Conservation (phyloP, 2,329 filamentous ascomycete species). For the Pseudocercospora macadamiae region DNA sequence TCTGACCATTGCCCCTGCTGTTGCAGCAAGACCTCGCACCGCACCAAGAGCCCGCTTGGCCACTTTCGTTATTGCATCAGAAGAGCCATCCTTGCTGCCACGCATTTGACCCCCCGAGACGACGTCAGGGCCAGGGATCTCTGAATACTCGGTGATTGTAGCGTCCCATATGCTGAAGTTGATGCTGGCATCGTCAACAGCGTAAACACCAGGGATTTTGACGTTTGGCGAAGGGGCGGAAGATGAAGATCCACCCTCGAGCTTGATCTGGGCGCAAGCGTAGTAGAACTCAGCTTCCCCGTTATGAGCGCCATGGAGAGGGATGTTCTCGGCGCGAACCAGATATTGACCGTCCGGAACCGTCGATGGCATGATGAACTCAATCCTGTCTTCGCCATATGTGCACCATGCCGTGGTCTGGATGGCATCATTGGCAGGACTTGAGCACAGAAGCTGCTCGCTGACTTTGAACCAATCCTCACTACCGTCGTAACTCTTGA, state of each 20-base stretch:
- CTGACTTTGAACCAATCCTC: slow-evolving; percentile 30
- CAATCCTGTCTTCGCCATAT: slow-evolving; percentile 21
- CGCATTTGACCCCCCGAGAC: neutral
- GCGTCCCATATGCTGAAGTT: slow-evolving; percentile 28
- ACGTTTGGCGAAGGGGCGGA: slow-evolving; percentile 22
- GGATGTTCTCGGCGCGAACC: slow-evolving; percentile 25
- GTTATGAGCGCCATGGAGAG: slow-evolving; percentile 24
- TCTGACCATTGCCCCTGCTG: neutral
- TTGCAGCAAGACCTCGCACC: neutral
- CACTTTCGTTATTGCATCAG: neutral
- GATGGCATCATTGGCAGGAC: slow-evolving; percentile 13
- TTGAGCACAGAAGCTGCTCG: slow-evolving; percentile 17
- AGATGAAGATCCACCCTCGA: slow-evolving; percentile 25
- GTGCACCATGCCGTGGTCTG: slow-evolving; percentile 14
- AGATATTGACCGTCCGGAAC: slow-evolving; percentile 25
- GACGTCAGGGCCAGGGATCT: neutral
- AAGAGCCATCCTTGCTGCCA: neutral
- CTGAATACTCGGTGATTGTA: slow-evolving; percentile 4
- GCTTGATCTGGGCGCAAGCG: slow-evolving; percentile 27
- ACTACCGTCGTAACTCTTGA: slow-evolving; percentile 21
- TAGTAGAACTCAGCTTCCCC: slow-evolving; percentile 24
- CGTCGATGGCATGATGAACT: slow-evolving; percentile 22
- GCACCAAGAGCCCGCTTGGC: neutral
- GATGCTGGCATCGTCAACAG: slow-evolving; percentile 25
- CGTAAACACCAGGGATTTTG: slow-evolving; percentile 29